A percentile compares a stretch with the other conserved stretches of the same genome.
Evolutionary conservation across 306 rosid species (phyloP).

Genomic region (Quercus parvula): DNA sequence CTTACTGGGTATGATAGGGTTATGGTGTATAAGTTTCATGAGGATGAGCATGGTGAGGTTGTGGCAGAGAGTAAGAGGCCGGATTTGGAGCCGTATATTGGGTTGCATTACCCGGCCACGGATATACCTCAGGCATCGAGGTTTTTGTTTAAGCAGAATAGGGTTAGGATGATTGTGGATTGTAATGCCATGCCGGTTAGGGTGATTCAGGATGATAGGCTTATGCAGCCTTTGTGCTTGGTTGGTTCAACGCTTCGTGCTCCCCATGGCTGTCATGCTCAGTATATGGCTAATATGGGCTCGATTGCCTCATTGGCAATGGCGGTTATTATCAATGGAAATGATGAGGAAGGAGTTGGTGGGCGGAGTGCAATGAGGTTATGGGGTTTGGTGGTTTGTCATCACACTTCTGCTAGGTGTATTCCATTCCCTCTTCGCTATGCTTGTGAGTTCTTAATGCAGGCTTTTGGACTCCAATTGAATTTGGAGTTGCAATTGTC

Average conservation of each 20-base stretch:
- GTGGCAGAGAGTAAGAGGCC: constrained; percentile 80
- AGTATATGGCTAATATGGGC: constrained; percentile 97
- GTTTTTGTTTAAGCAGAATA: constrained; percentile 93
- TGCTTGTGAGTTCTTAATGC: constrained; percentile 98
- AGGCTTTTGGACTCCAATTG: constrained; percentile 91
- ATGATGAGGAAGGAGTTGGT: constrained; percentile 55
- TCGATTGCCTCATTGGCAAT: constrained; percentile 75
- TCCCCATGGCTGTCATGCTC: constrained; percentile 94
- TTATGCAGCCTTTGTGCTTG: constrained; percentile 79
- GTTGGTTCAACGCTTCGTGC: constrained; percentile 96
- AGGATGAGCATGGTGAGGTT: constrained; percentile 98
- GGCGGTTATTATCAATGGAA: constrained; percentile 88
- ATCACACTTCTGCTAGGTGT: constrained; percentile 81
- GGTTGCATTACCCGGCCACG: constrained; percentile 93
- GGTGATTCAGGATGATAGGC: constrained; percentile 74
- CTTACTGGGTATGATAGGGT: constrained; percentile 89
- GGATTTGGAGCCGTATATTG: constrained; percentile 88
- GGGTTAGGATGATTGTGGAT: constrained; percentile 96
- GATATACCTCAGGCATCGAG: constrained; percentile 98
- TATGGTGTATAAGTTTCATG: constrained; percentile 97
- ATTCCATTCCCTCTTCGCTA: constrained; percentile 87
- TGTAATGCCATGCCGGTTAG: constrained; percentile 65
- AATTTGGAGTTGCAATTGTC: constrained; percentile 94
- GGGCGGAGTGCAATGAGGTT: constrained; percentile 60
- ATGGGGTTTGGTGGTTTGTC: constrained; percentile 99